These are phyloP conservation scores for Durotheca rogersii DNA, from an alignment of 495 filamentous ascomycete species.

Conservation along the genomic window DNA sequence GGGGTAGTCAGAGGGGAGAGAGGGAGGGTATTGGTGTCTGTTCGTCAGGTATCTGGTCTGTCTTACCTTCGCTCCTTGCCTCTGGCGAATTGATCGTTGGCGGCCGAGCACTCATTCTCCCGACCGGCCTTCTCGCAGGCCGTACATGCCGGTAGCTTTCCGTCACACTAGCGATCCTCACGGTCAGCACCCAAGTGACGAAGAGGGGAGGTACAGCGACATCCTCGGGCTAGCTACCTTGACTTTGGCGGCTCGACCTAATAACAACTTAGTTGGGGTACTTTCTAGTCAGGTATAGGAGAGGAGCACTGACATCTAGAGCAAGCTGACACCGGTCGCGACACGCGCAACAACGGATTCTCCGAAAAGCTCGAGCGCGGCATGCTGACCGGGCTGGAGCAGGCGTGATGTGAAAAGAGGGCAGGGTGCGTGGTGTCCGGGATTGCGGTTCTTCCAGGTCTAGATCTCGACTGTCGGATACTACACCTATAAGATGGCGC, in stretches of 20 bases:
- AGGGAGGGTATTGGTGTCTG: background rate
- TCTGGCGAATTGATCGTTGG: conserved; percentile 89
- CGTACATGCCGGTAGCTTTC: conserved; percentile 88
- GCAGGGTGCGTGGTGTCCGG: too few species aligned
- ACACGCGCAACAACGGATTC: conserved; percentile 82
- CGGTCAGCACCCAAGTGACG: conserved; percentile 5
- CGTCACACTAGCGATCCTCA: conserved; percentile 66
- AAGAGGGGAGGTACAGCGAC: background rate
- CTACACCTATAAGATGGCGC: conserved; percentile 25
- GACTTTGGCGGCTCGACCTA: conserved; percentile 81
- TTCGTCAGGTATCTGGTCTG: background rate
- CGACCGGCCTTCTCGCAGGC: conserved; percentile 86
- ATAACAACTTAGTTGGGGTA: conserved; percentile 22
- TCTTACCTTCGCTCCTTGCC: conserved; percentile 81
- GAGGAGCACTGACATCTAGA: conserved; percentile 65
- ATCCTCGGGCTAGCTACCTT: conserved; percentile 60
- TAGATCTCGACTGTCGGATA: too few species aligned
- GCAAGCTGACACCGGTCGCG: conserved; percentile 88
- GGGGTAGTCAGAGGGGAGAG: background rate
- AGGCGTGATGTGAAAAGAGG: too few species aligned
- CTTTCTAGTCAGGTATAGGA: conserved; percentile 9
- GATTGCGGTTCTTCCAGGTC: conserved; percentile 15
- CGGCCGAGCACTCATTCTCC: conserved; percentile 81
- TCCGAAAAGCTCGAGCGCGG: conserved; percentile 56
- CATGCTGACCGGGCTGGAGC: conserved; percentile 40